Base-by-base conservation (phyloP, 140 eudicot species). In the Bidens hawaiensis region DNA sequence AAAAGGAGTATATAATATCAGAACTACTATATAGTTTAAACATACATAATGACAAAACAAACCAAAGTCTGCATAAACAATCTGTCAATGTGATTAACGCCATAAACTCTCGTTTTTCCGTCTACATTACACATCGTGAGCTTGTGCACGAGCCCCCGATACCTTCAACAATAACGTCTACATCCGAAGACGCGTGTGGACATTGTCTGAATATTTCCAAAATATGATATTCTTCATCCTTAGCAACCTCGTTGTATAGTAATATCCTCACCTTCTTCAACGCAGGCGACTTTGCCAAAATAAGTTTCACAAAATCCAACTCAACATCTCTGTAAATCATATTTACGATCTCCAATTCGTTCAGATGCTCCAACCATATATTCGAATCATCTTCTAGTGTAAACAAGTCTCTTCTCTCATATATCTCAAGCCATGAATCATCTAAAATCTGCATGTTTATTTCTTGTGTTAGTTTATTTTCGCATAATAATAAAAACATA, bases 41-140 rank as follows among this genome's bases (percentile, higher is more conserved):
- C n/a, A n/a, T n/a, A n/a, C n/a, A n/a, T n/a, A 19, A 48, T 60
- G 17, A n/a, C 49, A n/a, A 31, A 66, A 45, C 69, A 70, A 70
- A 60, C 52, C 62, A 59, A 70, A 67, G 60, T 15, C 40, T 60
- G 47, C 27, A 60, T 13, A 6, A 14, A 48, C n/a, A 48, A 60
- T 53, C 62, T 13, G 19, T 6, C 42, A 34, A 55, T 56, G 34
- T 47, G 56, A 53, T n/a, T n/a, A n/a, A n/a, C n/a, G n/a, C 56
- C 65, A 41, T 26, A 27, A 68, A 53, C 26, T n/a, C 42, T 6
- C 21, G 18, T 55, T 67, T n/a, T 24, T 3, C 26, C 50, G 1
- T 47, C 27, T 31, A 50, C 50, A 65, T 34, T 31, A 65, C 61
- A 33, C 38, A 3, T 15, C 60, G 43, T n/a, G 68, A 45, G 41